A percentile compares a stretch with the other conserved stretches of the same genome.
Conservation (phyloP, 116 monocot genomes). For the Phalaenopsis hybrid region DNA sequence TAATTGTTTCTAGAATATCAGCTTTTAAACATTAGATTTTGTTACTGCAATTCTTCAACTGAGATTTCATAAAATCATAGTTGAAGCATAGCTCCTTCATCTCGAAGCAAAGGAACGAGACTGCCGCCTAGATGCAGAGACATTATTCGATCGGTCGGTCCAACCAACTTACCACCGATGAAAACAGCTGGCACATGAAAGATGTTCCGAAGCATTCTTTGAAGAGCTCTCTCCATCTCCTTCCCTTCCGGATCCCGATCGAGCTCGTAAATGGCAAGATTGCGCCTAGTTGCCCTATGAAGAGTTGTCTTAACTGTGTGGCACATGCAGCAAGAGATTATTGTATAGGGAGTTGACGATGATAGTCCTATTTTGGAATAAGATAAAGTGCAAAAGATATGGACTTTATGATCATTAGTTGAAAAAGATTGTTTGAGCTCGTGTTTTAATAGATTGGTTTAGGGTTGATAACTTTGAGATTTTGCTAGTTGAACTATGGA, state of each 20-base stretch:
- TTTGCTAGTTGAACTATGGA: too few species aligned
- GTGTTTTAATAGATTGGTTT: too few species aligned
- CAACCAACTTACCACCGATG: constrained; percentile 39
- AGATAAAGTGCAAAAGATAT: neutral
- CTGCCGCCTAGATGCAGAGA: too few species aligned
- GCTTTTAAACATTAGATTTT: too few species aligned
- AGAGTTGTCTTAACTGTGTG: constrained; percentile 37
- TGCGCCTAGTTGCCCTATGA: constrained; percentile 38
- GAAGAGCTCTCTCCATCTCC: constrained; percentile 47
- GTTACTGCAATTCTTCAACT: too few species aligned
- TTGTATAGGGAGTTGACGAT: neutral
- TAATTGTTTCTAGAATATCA: too few species aligned
- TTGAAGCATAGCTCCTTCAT: too few species aligned
- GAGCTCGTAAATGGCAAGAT: constrained; percentile 36
- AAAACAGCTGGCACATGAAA: constrained; percentile 39
- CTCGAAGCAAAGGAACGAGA: too few species aligned
- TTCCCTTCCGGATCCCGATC: constrained; percentile 38
- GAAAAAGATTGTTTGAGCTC: too few species aligned
- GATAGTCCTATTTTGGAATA: neutral
- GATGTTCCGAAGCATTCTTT: constrained; percentile 20
- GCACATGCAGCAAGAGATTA: constrained; percentile 40
- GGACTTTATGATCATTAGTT: too few species aligned
- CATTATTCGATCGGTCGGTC: constrained; percentile 19
- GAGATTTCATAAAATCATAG: too few species aligned
- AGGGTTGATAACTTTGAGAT: too few species aligned